phyloP scores from a whole-genome alignment of 352 stramenopile genomes.

The Phytophthora rubi region DNA sequence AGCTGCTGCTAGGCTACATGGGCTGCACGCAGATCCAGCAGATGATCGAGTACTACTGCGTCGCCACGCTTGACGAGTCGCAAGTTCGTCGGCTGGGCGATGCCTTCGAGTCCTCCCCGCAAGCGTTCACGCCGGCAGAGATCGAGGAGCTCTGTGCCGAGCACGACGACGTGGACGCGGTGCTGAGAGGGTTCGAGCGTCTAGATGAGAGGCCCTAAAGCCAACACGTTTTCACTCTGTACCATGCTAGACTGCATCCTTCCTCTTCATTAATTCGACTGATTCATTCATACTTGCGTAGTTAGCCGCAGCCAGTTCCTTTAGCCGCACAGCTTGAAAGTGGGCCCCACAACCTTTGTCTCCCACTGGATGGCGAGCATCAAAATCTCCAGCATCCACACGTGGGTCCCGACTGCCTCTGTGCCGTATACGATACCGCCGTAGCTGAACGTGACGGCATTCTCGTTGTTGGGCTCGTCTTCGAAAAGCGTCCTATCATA shows the following conservation, averaged over 20 bases:
- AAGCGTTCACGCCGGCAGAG: conserved; percentile 52
- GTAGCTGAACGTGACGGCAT: conserved; percentile 53
- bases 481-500: conserved; percentile 57
- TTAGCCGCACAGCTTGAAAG: conserved; percentile 36
- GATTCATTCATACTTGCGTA: not conserved
- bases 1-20: conserved; percentile 78
- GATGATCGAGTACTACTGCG: conserved; percentile 78
- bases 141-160: conserved; percentile 67
- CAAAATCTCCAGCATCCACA: conserved; percentile 76
- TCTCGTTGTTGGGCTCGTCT: conserved; percentile 29
- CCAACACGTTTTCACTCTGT: conserved; percentile 2
- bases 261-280: not conserved
- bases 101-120: conserved; percentile 23
- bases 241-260: conserved; percentile 19
- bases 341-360: conserved; percentile 49
- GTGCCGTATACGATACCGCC: conserved; percentile 54
- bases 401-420: conserved; percentile 42
- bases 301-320: not conserved
- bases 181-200: conserved; percentile 38
- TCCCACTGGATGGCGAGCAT: conserved; percentile 70
- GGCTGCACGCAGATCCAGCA: conserved; percentile 38
- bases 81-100: conserved; percentile 13
- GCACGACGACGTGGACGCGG: conserved; percentile 48
- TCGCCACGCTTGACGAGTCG: conserved; percentile 27
- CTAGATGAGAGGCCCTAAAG: conserved; percentile 14